A percentile compares a stretch with the other conserved stretches of the same genome.
Conservation (phyloP, 345 rosid genomes). For the Citrus cavaleriei region DNA sequence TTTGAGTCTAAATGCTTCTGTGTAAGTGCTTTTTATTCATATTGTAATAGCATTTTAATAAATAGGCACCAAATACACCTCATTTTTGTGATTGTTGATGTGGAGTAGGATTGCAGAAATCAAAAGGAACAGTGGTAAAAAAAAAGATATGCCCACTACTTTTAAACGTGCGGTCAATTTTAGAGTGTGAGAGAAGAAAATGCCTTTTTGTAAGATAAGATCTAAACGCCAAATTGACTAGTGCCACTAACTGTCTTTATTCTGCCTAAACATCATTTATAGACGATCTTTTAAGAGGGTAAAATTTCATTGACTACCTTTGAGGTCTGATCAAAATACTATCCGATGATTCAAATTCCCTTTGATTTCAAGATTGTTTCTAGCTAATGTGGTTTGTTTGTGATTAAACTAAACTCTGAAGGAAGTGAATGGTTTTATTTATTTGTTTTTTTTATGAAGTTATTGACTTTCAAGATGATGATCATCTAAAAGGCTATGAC, state of each 20-base stretch:
- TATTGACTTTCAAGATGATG: neutral
- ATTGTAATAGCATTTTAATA: neutral
- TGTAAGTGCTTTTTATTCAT: neutral
- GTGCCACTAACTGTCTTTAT: neutral
- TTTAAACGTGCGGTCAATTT: neutral
- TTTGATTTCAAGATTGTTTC: neutral
- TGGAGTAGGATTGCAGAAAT: neutral
- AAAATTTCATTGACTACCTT: neutral
- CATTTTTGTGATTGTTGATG: slow-evolving; percentile 1
- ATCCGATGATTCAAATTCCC: neutral
- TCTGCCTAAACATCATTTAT: neutral
- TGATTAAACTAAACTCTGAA: neutral
- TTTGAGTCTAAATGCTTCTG: neutral
- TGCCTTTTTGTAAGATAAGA: neutral
- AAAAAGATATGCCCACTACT: neutral
- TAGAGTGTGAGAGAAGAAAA: neutral
- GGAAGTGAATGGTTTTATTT: too few relatives aligned
- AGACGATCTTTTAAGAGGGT: neutral
- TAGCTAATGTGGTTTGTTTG: neutral
- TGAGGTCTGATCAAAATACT: neutral
- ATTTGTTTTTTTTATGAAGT: neutral
- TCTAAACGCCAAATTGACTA: slow-evolving; percentile 1
- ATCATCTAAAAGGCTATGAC: neutral
- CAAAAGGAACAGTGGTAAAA: neutral
- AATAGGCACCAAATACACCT: neutral